Conservation (phyloP, 768 basidiomycete species). For the Amanita fuliginea region DNA sequence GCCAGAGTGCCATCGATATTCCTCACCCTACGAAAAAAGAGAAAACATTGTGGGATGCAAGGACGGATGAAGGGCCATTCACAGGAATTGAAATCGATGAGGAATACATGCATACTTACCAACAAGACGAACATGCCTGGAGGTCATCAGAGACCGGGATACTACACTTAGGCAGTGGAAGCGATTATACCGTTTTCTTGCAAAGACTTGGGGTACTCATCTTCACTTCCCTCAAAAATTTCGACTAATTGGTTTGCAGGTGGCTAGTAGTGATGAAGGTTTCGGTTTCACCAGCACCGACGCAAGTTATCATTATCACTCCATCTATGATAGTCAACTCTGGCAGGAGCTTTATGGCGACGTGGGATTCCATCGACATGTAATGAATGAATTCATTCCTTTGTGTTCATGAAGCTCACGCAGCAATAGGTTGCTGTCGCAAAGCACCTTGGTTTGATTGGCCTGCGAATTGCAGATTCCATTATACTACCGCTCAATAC, state of each 20-base stretch:
- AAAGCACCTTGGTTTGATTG: slow-evolving; percentile 51
- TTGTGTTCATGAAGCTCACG: background rate
- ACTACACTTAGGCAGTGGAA: slow-evolving; percentile 67
- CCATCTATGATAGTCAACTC: slow-evolving; percentile 58
- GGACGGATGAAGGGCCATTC: slow-evolving; percentile 46
- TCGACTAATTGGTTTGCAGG: slow-evolving; percentile 12
- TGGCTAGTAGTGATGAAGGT: slow-evolving; percentile 35
- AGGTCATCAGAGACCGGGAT: slow-evolving; percentile 32
- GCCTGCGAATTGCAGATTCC: slow-evolving; percentile 51
- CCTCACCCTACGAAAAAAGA: slow-evolving; percentile 59
- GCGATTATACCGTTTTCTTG: slow-evolving; percentile 88
- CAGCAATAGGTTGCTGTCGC: slow-evolving; percentile 47
- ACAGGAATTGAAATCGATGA: slow-evolving; percentile 25
- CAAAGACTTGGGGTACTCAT: slow-evolving; percentile 50
- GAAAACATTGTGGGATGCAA: slow-evolving; percentile 74
- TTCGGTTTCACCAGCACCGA: slow-evolving; percentile 34
- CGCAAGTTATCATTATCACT: slow-evolving; percentile 68
- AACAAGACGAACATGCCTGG: slow-evolving; percentile 20
- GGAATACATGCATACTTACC: slow-evolving; percentile 30
- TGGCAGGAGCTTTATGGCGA: slow-evolving; percentile 75
- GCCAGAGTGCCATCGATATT: slow-evolving; percentile 53
- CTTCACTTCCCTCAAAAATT: background rate
- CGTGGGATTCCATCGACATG: slow-evolving; percentile 65
- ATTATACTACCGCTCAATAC: slow-evolving; percentile 66
- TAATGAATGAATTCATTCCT: slow-evolving; percentile 18